Percentiles rank a stretch among this genome's conserved stretches.
phyloP scores from a whole-genome alignment of 1,284 basidiomycete genomes.

The Phylloporus gajari region DNA sequence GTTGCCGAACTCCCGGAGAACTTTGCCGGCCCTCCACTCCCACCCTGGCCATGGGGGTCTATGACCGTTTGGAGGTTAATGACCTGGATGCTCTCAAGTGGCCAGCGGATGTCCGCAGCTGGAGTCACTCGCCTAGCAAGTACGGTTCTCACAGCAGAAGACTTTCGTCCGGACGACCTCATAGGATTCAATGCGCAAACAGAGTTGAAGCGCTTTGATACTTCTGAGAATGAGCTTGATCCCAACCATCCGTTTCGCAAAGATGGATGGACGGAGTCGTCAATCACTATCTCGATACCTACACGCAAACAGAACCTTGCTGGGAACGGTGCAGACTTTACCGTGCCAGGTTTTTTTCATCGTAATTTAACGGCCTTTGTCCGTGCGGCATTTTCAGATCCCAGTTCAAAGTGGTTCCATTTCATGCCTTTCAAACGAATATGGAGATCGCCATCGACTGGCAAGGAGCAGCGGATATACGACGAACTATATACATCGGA shows the following conservation, averaged over 20 bases:
- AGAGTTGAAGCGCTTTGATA: too few species aligned
- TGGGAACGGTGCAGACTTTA: not conserved
- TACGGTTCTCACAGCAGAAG: too few species aligned
- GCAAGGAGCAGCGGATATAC: constrained; percentile 12
- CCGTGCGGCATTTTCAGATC: not conserved
- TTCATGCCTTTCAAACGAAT: not conserved
- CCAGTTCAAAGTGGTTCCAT: not conserved
- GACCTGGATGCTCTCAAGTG: too few species aligned
- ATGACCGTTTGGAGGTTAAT: too few species aligned
- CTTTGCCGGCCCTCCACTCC: too few species aligned
- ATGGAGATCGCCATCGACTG: constrained; percentile 8
- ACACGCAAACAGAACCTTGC: not conserved
- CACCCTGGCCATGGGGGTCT: too few species aligned
- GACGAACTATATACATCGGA: constrained; percentile 23
- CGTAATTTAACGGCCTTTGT: not conserved
- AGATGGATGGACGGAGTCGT: constrained; percentile 6
- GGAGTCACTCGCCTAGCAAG: too few species aligned
- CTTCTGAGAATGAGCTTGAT: too few species aligned
- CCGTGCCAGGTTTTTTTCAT: not conserved
- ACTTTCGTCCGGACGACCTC: too few species aligned
- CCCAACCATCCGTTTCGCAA: not conserved
- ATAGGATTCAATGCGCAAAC: too few species aligned
- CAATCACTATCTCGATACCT: not conserved
- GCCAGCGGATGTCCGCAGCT: too few species aligned
- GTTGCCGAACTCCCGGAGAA: too few species aligned